A percentile compares a stretch with the other conserved stretches of the same genome.
These are phyloP conservation scores for Macrophomina tecta DNA, from an alignment of 2,329 filamentous ascomycete species.

Conservation along the genomic window DNA sequence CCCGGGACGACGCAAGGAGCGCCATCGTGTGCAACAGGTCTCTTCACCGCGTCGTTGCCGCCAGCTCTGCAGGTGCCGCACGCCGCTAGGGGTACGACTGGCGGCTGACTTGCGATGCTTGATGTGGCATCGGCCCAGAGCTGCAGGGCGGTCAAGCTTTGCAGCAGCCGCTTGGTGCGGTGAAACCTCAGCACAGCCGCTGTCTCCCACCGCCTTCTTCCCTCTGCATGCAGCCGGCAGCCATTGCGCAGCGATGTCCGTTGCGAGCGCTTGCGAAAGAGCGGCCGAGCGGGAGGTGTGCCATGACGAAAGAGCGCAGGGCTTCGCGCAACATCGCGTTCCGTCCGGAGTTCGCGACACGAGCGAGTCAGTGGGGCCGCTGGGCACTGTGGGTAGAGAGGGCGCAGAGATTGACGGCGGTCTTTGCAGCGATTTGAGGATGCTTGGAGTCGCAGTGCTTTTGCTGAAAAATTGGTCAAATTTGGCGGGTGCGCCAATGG, in stretches of 20 bases:
- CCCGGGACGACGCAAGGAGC: neutral
- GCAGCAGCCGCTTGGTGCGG: slow-evolving; percentile 1
- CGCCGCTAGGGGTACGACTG: neutral
- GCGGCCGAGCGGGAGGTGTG: neutral
- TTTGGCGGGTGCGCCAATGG: neutral
- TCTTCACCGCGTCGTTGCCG: neutral
- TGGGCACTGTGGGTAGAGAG: neutral
- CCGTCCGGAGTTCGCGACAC: neutral
- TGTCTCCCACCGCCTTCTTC: neutral
- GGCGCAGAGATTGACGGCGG: neutral
- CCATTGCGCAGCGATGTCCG: neutral
- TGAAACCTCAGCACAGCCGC: neutral
- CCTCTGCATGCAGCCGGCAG: neutral
- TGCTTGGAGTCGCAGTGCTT: neutral
- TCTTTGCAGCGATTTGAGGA: slow-evolving; percentile 1
- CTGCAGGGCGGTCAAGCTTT: slow-evolving; percentile 7
- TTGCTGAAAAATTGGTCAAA: neutral
- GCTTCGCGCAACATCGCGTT: neutral
- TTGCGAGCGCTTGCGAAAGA: neutral
- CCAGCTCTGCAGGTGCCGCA: neutral
- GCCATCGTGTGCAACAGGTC: neutral
- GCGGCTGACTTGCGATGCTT: neutral
- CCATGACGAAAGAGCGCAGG: neutral
- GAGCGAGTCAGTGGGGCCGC: neutral
- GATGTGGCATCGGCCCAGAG: slow-evolving; percentile 1